Conservation (phyloP, 164 flowering plant species). For the Dillenia turbinata region DNA sequence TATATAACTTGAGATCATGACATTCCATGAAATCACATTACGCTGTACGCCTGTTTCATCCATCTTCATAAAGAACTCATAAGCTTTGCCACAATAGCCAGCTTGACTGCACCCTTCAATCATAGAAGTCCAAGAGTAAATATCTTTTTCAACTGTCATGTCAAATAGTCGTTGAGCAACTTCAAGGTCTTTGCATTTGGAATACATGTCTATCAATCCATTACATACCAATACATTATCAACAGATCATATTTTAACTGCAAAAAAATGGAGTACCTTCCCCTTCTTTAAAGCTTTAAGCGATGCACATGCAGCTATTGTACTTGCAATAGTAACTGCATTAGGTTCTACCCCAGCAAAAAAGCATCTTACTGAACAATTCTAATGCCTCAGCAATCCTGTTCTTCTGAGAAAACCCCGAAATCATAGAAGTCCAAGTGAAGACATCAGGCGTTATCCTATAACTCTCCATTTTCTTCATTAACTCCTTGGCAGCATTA, state of each 20-base stretch:
- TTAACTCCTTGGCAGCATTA: slow-evolving; percentile 43
- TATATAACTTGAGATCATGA: slow-evolving; percentile 51
- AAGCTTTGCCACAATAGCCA: slow-evolving; percentile 55
- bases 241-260: slow-evolving; percentile 37
- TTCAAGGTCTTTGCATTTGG: slow-evolving; percentile 44
- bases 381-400: slow-evolving; percentile 33
- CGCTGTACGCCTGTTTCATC: slow-evolving; percentile 37
- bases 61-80: slow-evolving; percentile 51
- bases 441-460: slow-evolving; percentile 49
- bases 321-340: slow-evolving; percentile 45
- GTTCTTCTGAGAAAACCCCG: slow-evolving; percentile 46
- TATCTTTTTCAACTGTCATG: slow-evolving; percentile 33
- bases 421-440: slow-evolving; percentile 60
- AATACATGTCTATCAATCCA: slow-evolving; percentile 51
- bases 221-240: slow-evolving; percentile 45
- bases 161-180: slow-evolving; percentile 43
- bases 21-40: slow-evolving; percentile 57
- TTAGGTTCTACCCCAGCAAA: slow-evolving; percentile 46
- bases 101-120: slow-evolving; percentile 54
- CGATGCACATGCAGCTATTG: slow-evolving; percentile 46
- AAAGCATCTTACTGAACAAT: slow-evolving; percentile 48
- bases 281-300: slow-evolving; percentile 31
- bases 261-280: slow-evolving; percentile 38
- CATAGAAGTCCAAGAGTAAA: slow-evolving; percentile 58
- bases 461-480: slow-evolving; percentile 43